Percentiles rank a stretch among this genome's conserved stretches.
phyloP scores from a whole-genome alignment of 768 basidiomycete genomes.

The Mycena galericulata region DNA sequence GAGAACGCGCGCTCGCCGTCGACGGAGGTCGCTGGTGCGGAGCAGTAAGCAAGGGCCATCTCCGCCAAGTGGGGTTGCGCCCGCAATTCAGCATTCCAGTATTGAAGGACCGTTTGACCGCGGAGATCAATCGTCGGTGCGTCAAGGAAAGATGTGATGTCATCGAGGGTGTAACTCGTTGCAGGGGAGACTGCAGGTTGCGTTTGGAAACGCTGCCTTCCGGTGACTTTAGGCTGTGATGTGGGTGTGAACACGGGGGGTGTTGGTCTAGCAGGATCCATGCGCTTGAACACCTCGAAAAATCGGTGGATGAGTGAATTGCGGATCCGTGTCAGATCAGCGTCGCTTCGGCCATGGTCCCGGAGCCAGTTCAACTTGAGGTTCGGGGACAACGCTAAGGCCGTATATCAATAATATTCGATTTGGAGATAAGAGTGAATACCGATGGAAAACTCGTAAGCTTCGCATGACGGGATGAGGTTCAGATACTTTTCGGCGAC shows the following conservation, averaged over 20 bases:
- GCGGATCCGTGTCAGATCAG: slow-evolving; percentile 13
- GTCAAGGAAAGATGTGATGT: slow-evolving; percentile 15
- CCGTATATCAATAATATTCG: background rate
- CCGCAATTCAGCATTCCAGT: slow-evolving; percentile 7
- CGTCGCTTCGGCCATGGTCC: background rate
- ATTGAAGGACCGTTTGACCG: slow-evolving; percentile 20
- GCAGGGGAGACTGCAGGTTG: background rate
- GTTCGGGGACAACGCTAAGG: slow-evolving; percentile 1
- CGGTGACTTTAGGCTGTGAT: no score
- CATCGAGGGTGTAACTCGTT: slow-evolving; percentile 1
- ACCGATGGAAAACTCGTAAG: slow-evolving; percentile 18
- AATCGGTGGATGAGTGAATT: background rate
- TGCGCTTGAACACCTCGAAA: slow-evolving; percentile 11
- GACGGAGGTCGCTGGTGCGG: slow-evolving; percentile 25
- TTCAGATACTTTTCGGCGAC: slow-evolving; percentile 6
- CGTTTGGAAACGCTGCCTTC: no score
- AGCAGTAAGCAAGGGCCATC: slow-evolving; percentile 24
- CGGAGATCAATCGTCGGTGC: background rate
- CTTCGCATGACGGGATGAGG: slow-evolving; percentile 13
- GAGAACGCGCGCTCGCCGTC: slow-evolving; percentile 29
- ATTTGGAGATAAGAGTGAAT: background rate
- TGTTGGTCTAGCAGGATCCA: no score
- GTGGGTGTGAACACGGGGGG: no score
- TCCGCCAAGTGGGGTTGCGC: slow-evolving; percentile 17
- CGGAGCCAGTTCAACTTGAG: slow-evolving; percentile 15